Evolutionary conservation across 2,329 filamentous ascomycete genomes (phyloP).

Genomic region (Aspergillus hiratsukae): DNA sequence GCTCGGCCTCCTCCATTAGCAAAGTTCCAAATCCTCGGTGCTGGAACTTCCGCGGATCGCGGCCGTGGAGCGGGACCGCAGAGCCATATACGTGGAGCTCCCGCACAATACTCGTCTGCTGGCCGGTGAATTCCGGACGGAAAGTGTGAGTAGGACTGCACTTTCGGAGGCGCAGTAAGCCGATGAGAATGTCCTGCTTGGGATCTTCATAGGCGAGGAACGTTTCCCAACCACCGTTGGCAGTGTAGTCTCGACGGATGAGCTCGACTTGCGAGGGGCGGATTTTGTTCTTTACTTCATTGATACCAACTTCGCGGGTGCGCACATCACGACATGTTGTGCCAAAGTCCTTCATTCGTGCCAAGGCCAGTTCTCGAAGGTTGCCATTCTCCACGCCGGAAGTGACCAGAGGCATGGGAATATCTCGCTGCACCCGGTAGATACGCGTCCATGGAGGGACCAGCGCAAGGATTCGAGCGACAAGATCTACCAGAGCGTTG

Average conservation of each 20-base stretch:
- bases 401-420: constrained; percentile 99
- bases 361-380: constrained; percentile 82
- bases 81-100: constrained; percentile 97
- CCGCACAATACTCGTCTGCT: constrained; percentile 86
- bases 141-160: constrained; percentile 91
- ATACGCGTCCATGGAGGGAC: constrained; percentile 98
- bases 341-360: constrained; percentile 99
- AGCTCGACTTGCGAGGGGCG: constrained; percentile 93
- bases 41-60: constrained; percentile 95
- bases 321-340: constrained; percentile 95
- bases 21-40: constrained; percentile 96
- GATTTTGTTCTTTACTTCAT: constrained; percentile 99
- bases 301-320: constrained; percentile 94
- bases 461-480: constrained; percentile 90
- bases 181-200: constrained; percentile 96
- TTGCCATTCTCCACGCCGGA: constrained; percentile 98
- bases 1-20: constrained; percentile 95
- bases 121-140: constrained; percentile 75
- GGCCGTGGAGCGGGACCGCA: constrained; percentile 92
- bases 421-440: constrained; percentile 96
- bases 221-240: constrained; percentile 97
- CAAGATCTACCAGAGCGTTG: constrained; percentile 90
- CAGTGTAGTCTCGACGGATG: constrained; percentile 85
- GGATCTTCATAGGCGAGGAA: constrained; percentile 98
- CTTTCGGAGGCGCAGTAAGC: constrained; percentile 79